Base-by-base conservation (phyloP, 2,329 filamentous ascomycete genomes). In the Tolypocladium inflatum region DNA sequence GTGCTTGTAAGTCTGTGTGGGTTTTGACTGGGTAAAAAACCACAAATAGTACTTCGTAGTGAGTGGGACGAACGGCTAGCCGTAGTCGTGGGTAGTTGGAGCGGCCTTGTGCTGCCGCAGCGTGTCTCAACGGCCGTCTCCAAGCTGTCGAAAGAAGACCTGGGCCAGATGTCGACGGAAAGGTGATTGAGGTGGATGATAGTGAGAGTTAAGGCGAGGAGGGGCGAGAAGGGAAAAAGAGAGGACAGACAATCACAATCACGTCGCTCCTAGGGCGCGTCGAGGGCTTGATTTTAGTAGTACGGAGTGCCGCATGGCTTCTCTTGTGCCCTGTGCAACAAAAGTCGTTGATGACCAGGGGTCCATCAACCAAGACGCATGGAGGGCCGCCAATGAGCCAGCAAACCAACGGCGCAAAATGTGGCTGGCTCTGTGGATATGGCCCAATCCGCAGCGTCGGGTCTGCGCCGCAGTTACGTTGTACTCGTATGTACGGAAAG, bases 371-470 rank as follows among this genome's bases (percentile, higher is more conserved):
- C 48, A 51, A 35, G 48, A 51, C 30, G 48, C 26, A 51, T 13
- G 30, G 30, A 35, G 35, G 30, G 30, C 42, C 26, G 42, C 42
- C 26, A 51, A 37, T n/a, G 30, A 35, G 33, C 33, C 15, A 50
- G 41, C 33, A 38, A 51, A n/a, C 55, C 30, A 52, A 56, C 43
- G 33, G 35, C 43, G 30, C 45, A 35, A 21, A 41, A 37, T 56
- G 55, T 35, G 30, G 30, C 41, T 38, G 50, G 43, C 37, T 10
- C 4, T 23, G 38, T 23, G 55, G 35, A 17, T 56, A 56, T 39
- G 54, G 30, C 54, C 35, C 56, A 54, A 56, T 51, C 57, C 59
- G 54, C 52, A 55, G 43, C 30, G 45, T 57, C 55, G 55, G 58
- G 55, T 57, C 57, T 38, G 55, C 37, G 57, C 54, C 48, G 30